Percentiles rank a stretch among this genome's conserved stretches.
Evolutionary conservation across 2,329 filamentous ascomycete species (phyloP).

Genomic region (Cytospora leucostoma): DNA sequence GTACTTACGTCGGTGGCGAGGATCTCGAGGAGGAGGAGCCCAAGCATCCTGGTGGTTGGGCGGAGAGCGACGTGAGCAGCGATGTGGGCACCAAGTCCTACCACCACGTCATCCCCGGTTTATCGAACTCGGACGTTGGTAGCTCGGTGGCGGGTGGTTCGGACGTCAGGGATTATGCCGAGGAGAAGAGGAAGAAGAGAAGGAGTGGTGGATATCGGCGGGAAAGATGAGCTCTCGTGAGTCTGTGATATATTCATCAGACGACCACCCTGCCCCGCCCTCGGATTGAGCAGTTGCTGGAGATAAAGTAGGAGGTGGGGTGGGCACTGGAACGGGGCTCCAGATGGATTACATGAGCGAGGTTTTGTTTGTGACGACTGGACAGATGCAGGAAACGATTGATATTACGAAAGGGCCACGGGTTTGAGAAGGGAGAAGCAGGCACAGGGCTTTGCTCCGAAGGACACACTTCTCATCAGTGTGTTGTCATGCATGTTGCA

Average conservation of each 20-base stretch:
- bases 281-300: background rate
- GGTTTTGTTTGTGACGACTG: too few species aligned
- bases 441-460: background rate
- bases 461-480: background rate
- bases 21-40: slow-evolving; percentile 31
- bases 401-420: slow-evolving; percentile 1
- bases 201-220: slow-evolving; percentile 36
- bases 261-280: background rate
- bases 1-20: slow-evolving; percentile 26
- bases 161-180: slow-evolving; percentile 41
- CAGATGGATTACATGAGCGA: background rate
- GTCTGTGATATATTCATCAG: background rate
- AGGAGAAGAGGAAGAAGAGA: slow-evolving; percentile 48
- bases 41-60: slow-evolving; percentile 41
- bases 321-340: background rate
- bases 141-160: slow-evolving; percentile 32
- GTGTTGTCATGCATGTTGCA: too few species aligned
- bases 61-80: slow-evolving; percentile 45
- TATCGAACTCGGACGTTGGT: slow-evolving; percentile 30
- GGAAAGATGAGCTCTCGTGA: slow-evolving; percentile 27
- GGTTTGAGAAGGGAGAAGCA: background rate
- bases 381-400: background rate
- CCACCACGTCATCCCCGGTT: slow-evolving; percentile 56
- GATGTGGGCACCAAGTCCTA: slow-evolving; percentile 61
- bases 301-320: too few species aligned